Conservation (phyloP, 2,329 filamentous ascomycete genomes). For the Neofusicoccum umdonicola region DNA sequence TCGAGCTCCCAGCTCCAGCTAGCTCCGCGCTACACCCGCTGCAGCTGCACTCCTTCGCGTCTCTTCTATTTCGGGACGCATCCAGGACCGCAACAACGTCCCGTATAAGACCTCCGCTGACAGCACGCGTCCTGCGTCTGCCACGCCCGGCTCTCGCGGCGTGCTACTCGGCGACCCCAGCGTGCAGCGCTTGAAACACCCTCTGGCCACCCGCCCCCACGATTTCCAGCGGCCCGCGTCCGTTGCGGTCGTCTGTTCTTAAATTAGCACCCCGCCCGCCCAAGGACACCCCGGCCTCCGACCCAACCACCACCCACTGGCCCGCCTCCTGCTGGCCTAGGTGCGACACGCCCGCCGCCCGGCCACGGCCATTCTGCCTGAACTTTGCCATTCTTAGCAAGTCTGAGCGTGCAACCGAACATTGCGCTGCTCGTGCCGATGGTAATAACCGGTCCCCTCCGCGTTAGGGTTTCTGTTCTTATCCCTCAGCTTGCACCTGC, state of each 20-base stretch:
- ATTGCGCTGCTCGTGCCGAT: too few species aligned
- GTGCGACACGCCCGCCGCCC: too few species aligned
- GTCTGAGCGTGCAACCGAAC: too few species aligned
- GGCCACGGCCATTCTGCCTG: too few species aligned
- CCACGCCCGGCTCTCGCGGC: not conserved
- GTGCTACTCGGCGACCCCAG: not conserved
- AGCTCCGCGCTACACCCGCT: not conserved
- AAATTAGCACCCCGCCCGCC: not conserved
- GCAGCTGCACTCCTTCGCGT: not conserved
- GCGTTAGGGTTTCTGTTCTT: too few species aligned
- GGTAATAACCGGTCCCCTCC: too few species aligned
- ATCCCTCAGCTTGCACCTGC: too few species aligned
- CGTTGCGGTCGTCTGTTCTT: not conserved
- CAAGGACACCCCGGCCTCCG: not conserved
- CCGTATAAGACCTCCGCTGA: not conserved
- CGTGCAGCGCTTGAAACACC: not conserved
- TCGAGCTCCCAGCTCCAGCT: not conserved
- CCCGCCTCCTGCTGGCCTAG: too few species aligned
- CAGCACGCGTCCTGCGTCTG: not conserved
- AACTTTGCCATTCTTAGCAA: too few species aligned
- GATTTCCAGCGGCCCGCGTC: not conserved
- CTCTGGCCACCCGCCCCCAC: not conserved
- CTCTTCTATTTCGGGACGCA: slow-evolving; percentile 5
- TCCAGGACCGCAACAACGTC: not conserved
- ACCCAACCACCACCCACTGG: not conserved